Evolutionary conservation across 345 rosid species (phyloP).

Genomic region (Rhizophora apiculata): DNA sequence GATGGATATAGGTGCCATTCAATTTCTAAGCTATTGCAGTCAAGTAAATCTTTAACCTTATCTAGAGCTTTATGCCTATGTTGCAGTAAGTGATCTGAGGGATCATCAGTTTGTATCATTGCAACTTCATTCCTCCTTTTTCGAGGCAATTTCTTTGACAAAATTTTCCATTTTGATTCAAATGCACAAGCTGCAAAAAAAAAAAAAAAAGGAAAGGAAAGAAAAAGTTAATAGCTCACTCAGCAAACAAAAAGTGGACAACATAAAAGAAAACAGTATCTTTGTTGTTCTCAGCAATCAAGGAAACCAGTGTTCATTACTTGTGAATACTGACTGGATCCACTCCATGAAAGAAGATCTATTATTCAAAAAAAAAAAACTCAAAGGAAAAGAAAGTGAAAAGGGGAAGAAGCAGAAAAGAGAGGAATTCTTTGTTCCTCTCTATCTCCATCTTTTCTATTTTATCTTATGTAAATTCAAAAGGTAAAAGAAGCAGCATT

Average conservation of each 20-base stretch:
- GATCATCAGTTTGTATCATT: conserved; percentile 21
- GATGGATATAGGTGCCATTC: conserved; percentile 40
- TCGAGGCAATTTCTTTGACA: conserved; percentile 46
- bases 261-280: too few species aligned
- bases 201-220: background rate
- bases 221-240: background rate
- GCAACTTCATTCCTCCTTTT: conserved; percentile 20
- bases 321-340: too few species aligned
- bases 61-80: conserved; percentile 44
- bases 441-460: too few species aligned
- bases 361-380: background rate
- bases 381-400: background rate
- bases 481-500: too few species aligned
- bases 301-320: too few species aligned
- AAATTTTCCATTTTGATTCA: conserved; percentile 53
- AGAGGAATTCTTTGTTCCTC: too few species aligned
- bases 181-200: conserved; percentile 37
- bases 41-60: conserved; percentile 32
- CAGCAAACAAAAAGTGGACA: too few species aligned
- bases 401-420: background rate
- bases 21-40: conserved; percentile 41
- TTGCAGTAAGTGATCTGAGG: conserved; percentile 34
- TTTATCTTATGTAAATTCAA: too few species aligned
- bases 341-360: too few species aligned
- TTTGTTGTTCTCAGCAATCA: too few species aligned